These are phyloP conservation scores for Arthromyces matolae DNA, from an alignment of 768 basidiomycete species.

Conservation along the genomic window DNA sequence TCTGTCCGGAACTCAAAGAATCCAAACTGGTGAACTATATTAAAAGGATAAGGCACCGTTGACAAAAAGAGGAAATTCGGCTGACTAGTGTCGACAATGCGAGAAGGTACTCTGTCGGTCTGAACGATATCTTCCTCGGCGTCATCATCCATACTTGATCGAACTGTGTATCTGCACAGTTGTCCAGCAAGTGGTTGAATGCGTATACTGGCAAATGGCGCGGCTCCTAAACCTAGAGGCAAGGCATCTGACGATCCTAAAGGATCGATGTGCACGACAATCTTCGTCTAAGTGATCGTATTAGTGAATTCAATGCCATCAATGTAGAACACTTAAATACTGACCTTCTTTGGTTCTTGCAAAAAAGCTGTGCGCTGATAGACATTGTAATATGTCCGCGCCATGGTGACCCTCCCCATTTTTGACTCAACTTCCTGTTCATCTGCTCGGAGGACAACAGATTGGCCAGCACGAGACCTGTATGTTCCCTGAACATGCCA, in stretches of 20 bases:
- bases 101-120: slow-evolving; percentile 64
- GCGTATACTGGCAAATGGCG: slow-evolving; percentile 78
- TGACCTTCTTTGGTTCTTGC: slow-evolving; percentile 75
- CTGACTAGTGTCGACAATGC: slow-evolving; percentile 81
- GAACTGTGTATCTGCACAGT: slow-evolving; percentile 74
- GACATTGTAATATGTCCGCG: slow-evolving; percentile 85
- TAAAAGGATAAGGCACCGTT: slow-evolving; percentile 8
- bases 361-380: slow-evolving; percentile 81
- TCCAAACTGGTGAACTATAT: slow-evolving; percentile 79
- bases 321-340: no score
- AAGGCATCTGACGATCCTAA: slow-evolving; percentile 71
- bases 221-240: slow-evolving; percentile 63
- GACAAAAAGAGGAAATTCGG: slow-evolving; percentile 11
- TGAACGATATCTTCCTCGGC: slow-evolving; percentile 82
- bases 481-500: slow-evolving; percentile 87
- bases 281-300: slow-evolving; percentile 62
- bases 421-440: slow-evolving; percentile 75
- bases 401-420: slow-evolving; percentile 56
- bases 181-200: slow-evolving; percentile 83
- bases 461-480: slow-evolving; percentile 68
- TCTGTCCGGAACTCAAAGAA: slow-evolving; percentile 85
- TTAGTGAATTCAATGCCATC: neutral
- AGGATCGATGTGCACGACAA: slow-evolving; percentile 83
- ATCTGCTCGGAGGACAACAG: slow-evolving; percentile 65
- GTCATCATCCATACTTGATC: slow-evolving; percentile 70